Evolutionary conservation across 148 eudicot species (phyloP).

Genomic region (Fagopyrum esculentum): DNA sequence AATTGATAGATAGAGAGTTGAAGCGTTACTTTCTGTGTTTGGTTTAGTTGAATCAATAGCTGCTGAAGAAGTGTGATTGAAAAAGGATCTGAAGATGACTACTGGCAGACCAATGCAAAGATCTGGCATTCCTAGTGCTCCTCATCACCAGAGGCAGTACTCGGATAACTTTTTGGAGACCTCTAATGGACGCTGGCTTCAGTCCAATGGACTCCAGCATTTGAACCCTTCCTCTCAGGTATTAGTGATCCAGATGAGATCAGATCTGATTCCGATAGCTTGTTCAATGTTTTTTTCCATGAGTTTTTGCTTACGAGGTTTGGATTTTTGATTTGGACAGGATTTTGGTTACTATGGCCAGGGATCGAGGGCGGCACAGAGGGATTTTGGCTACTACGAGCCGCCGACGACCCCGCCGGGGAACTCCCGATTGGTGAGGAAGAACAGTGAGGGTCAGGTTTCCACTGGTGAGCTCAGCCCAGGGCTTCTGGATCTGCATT

Average conservation of each 20-base stretch:
- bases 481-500: constrained; percentile 88
- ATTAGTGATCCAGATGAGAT: background rate
- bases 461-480: constrained; percentile 65
- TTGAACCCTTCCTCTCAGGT: constrained; percentile 45
- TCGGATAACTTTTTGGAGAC: constrained; percentile 74
- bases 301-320: background rate
- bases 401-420: constrained; percentile 56
- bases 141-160: constrained; percentile 75
- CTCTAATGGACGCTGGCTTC: constrained; percentile 65
- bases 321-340: constrained; percentile 23
- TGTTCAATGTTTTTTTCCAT: background rate
- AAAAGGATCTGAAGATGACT: constrained; percentile 29
- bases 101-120: constrained; percentile 65
- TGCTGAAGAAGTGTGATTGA: constrained; percentile 1
- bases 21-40: background rate
- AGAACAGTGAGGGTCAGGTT: constrained; percentile 51
- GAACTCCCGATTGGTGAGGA: constrained; percentile 40
- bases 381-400: constrained; percentile 46
- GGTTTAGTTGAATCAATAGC: background rate
- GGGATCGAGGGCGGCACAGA: constrained; percentile 54
- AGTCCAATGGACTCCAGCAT: constrained; percentile 61
- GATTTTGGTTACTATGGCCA: constrained; percentile 74
- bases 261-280: constrained; percentile 22
- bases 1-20: constrained; percentile 7
- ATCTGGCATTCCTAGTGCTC: constrained; percentile 56